A percentile compares a stretch with the other conserved stretches of the same genome.
These are phyloP conservation scores for Metschnikowia dekortorum DNA, from an alignment of 805 yeast genomes.

Conservation along the genomic window DNA sequence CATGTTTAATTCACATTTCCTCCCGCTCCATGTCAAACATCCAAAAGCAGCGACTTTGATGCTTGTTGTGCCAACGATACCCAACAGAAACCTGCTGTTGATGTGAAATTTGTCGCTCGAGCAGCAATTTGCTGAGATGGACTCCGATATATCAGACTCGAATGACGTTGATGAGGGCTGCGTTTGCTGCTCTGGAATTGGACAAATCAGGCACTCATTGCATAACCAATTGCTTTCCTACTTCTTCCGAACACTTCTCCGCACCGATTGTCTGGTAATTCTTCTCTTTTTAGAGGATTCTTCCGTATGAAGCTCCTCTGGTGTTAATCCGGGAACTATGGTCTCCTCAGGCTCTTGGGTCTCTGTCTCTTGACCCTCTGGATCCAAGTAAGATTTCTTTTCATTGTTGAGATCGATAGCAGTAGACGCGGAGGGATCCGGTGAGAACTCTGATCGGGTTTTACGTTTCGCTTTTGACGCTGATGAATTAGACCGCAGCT, in stretches of 20 bases:
- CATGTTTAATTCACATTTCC: neutral
- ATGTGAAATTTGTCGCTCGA: constrained; percentile 14
- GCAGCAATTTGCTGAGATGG: constrained; percentile 18
- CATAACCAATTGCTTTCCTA: neutral
- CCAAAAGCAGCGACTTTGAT: neutral
- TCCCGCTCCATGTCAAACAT: constrained; percentile 3
- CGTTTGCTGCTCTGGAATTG: constrained; percentile 18
- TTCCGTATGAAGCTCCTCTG: neutral
- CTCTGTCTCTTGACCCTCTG: constrained; percentile 3
- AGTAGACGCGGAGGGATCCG: constrained; percentile 5
- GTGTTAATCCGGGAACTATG: neutral
- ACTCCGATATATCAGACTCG: constrained; percentile 17
- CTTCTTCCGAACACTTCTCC: constrained; percentile 14
- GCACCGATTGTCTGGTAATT: constrained; percentile 11
- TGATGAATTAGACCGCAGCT: constrained; percentile 7
- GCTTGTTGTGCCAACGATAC: neutral
- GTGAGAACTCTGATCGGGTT: constrained; percentile 17
- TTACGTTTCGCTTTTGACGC: constrained; percentile 12
- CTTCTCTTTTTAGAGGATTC: constrained; percentile 14
- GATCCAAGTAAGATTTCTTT: neutral
- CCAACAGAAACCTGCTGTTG: constrained; percentile 4
- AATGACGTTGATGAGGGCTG: constrained; percentile 17
- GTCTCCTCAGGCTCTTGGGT: constrained; percentile 4
- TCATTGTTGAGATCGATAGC: neutral
- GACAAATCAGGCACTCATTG: constrained; percentile 8